Percentiles rank a stretch among this genome's conserved stretches.
phyloP scores from a whole-genome alignment of 2,329 filamentous ascomycete species.

The Aspergillus texensis region DNA sequence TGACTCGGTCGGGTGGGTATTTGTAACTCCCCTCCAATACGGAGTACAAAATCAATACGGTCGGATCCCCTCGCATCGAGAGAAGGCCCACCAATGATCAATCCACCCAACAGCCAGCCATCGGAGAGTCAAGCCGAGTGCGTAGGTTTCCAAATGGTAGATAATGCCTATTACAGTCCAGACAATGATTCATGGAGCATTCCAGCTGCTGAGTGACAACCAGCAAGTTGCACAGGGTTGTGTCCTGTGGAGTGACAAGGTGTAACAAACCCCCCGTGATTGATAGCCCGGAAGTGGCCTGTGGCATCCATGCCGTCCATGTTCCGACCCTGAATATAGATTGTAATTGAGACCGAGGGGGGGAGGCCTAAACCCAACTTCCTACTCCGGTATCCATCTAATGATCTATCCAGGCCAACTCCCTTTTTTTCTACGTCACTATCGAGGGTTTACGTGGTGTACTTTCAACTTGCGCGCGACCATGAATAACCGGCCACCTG shows the following conservation, averaged over 20 bases:
- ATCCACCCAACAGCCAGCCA: slow-evolving; percentile 16
- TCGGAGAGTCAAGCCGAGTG: background rate
- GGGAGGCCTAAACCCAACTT: background rate
- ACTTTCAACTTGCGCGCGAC: background rate
- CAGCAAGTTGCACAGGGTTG: background rate
- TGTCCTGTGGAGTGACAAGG: background rate
- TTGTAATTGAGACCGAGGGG: background rate
- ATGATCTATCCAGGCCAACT: background rate
- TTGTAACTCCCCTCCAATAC: background rate
- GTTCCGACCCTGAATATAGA: background rate
- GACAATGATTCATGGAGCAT: background rate
- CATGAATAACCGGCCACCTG: background rate
- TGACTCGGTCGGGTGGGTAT: slow-evolving; percentile 1
- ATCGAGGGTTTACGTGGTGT: background rate
- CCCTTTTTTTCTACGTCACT: background rate
- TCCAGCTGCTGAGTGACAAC: background rate
- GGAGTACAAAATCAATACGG: slow-evolving; percentile 1
- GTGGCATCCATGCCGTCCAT: background rate
- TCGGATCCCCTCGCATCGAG: slow-evolving; percentile 13
- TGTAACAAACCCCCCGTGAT: background rate
- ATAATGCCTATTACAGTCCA: slow-evolving; percentile 2
- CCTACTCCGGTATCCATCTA: background rate
- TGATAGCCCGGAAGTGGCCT: background rate
- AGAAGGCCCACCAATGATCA: slow-evolving; percentile 19
- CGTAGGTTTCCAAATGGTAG: background rate